Evolutionary conservation across 116 monocot genomes (phyloP).

Genomic region (Iris pallida): DNA sequence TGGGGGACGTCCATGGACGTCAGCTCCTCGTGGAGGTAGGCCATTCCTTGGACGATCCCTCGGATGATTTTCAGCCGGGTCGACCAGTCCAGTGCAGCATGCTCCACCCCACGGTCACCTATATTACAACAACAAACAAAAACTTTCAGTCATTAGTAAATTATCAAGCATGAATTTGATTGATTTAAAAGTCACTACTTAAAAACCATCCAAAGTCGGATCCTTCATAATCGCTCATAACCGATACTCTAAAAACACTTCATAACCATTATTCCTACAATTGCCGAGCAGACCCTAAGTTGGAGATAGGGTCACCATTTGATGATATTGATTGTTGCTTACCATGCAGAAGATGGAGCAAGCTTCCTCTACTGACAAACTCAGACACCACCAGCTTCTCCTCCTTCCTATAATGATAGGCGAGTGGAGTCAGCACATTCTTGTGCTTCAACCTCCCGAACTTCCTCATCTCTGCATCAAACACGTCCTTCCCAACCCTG

Average conservation of each 20-base stretch:
- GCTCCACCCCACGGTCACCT: constrained; percentile 19
- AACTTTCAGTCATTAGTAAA: no score
- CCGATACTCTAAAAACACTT: no score
- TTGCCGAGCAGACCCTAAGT: no score
- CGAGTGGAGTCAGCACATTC: constrained; percentile 50
- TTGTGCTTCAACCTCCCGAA: constrained; percentile 42
- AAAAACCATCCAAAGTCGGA: no score
- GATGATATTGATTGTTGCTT: not conserved
- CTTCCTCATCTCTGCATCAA: constrained; percentile 45
- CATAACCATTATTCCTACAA: no score
- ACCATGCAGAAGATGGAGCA: constrained; percentile 55
- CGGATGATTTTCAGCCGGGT: constrained; percentile 29
- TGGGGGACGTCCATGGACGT: constrained; percentile 28
- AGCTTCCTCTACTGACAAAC: constrained; percentile 44
- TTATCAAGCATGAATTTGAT: no score
- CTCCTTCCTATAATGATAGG: constrained; percentile 45
- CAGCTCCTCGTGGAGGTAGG: constrained; percentile 34
- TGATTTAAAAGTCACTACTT: no score
- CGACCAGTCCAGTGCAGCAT: constrained; percentile 29
- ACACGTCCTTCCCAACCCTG: constrained; percentile 24
- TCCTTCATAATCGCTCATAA: no score
- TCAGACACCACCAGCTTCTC: constrained; percentile 63
- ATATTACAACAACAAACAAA: no score
- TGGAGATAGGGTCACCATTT: no score
- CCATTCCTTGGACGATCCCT: constrained; percentile 29